Percentiles rank a stretch among this genome's conserved stretches.
phyloP scores from a whole-genome alignment of 176 grass and related monocot genomes.

The Carex littledalei region DNA sequence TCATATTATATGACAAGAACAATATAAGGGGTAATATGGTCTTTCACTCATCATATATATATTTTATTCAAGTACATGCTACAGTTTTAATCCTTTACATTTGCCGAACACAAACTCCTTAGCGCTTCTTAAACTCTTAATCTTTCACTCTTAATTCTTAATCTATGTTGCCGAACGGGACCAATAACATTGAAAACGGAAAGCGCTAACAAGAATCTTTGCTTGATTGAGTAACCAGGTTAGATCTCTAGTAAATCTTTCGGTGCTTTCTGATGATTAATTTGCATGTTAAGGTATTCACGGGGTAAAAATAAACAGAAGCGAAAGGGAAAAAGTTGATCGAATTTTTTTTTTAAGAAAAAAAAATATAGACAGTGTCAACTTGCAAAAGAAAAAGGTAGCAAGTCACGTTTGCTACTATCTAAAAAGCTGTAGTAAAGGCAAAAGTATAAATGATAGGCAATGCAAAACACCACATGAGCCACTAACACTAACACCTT shows the following conservation, averaged over 20 bases:
- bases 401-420: background rate
- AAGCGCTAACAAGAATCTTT: too few relatives aligned
- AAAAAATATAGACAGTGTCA: background rate
- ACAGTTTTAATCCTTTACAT: too few relatives aligned
- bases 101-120: too few relatives aligned
- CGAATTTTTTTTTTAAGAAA: background rate
- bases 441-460: constrained; percentile 9
- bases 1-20: too few relatives aligned
- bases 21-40: too few relatives aligned
- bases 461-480: constrained; percentile 21
- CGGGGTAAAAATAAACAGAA: background rate
- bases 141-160: too few relatives aligned
- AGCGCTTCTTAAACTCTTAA: too few relatives aligned
- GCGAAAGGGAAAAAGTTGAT: background rate
- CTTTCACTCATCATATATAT: too few relatives aligned
- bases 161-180: too few relatives aligned
- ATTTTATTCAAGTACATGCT: too few relatives aligned
- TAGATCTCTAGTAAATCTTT: background rate
- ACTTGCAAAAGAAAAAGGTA: constrained; percentile 2
- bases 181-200: too few relatives aligned
- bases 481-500: background rate
- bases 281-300: background rate
- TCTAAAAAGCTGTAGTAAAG: background rate
- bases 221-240: too few relatives aligned
- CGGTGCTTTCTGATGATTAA: background rate